Evolutionary conservation across 768 basidiomycete species (phyloP).

Genomic region (Phylloporus arenicola): DNA sequence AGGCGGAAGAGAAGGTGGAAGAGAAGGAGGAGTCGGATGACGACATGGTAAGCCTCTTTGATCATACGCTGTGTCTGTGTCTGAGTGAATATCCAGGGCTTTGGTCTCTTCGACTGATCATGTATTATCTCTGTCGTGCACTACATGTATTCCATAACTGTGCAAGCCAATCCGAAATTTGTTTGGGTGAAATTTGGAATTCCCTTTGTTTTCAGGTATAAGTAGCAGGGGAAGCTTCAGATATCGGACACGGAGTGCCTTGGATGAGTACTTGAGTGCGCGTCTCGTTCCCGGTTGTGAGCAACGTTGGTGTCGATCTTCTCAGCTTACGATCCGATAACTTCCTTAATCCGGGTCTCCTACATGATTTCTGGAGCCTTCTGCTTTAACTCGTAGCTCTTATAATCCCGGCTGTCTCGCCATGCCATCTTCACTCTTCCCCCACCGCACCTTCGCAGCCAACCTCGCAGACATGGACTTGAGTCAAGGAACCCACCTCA

Average conservation of each 20-base stretch:
- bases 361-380: constrained; percentile 18
- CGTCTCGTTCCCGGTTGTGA: too few species aligned
- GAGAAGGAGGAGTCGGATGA: constrained; percentile 85
- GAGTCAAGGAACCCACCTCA: constrained; percentile 62
- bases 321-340: constrained; percentile 26
- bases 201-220: background rate
- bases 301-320: background rate
- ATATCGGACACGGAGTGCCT: too few species aligned
- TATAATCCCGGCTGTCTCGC: constrained; percentile 19
- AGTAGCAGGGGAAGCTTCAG: background rate
- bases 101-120: constrained; percentile 84
- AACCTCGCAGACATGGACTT: constrained; percentile 40
- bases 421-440: constrained; percentile 27
- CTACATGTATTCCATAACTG: constrained; percentile 20
- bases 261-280: too few species aligned
- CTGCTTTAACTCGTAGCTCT: constrained; percentile 18
- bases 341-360: constrained; percentile 26
- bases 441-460: constrained; percentile 21
- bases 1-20: constrained; percentile 70
- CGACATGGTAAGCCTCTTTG: constrained; percentile 62
- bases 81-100: constrained; percentile 52
- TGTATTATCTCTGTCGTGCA: constrained; percentile 9
- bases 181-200: background rate
- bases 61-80: background rate
- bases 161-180: constrained; percentile 4